Conservation (phyloP, 495 filamentous ascomycete genomes). For the Usnea hakonensis region DNA sequence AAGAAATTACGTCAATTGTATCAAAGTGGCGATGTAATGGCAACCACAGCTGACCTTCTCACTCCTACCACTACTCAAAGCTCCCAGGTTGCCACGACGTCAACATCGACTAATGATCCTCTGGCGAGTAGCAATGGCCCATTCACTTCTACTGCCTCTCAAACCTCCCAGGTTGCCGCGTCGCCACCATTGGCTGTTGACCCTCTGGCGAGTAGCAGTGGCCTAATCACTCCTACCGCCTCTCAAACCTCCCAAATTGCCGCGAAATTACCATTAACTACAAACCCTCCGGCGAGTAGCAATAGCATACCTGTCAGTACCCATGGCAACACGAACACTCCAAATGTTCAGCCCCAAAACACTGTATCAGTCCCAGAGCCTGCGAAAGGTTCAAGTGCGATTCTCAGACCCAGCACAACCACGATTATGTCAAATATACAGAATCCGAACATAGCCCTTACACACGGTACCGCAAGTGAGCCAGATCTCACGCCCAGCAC, state of each 20-base stretch:
- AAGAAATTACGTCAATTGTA: neutral
- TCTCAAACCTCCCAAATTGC: neutral
- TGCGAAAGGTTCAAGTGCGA: neutral
- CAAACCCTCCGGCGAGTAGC: neutral
- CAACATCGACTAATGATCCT: neutral
- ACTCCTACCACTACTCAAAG: neutral
- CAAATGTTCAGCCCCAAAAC: neutral
- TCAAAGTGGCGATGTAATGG: neutral
- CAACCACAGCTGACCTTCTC: neutral
- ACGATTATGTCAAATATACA: neutral
- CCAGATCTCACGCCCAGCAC: neutral
- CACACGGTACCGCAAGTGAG: neutral
- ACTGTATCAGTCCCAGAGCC: neutral
- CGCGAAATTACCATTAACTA: neutral
- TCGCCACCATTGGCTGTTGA: neutral
- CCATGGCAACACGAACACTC: neutral
- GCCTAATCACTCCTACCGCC: neutral
- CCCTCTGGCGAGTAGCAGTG: too few species aligned
- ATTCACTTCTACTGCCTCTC: neutral
- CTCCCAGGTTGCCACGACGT: neutral
- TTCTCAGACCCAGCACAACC: neutral
- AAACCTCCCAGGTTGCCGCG: neutral
- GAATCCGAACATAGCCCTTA: neutral
- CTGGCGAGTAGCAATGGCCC: neutral
- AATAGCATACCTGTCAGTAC: neutral